Evolutionary conservation across 192 early-diverging fungal genomes (phyloP).

Genomic region (Rhizophlyctis rosea): DNA sequence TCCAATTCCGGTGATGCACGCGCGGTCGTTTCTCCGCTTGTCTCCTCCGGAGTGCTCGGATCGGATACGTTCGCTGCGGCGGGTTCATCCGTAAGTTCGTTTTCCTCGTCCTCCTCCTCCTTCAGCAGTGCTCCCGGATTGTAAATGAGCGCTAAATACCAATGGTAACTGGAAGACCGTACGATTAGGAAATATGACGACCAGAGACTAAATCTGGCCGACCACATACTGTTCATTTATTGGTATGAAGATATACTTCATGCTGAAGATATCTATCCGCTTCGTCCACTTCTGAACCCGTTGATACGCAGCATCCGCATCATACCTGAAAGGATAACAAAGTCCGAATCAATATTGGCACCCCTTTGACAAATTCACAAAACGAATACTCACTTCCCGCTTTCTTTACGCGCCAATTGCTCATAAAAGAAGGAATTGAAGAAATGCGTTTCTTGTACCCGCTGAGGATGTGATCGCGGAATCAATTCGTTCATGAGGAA

Average conservation of each 20-base stretch:
- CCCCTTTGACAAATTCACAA: no score
- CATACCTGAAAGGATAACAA: constrained; percentile 17
- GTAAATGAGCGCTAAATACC: constrained; percentile 81
- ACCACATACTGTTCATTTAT: constrained; percentile 76
- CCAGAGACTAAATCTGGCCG: neutral
- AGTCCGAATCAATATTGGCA: no score
- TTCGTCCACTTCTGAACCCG: constrained; percentile 77
- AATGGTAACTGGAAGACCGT: no score
- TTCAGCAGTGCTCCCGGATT: constrained; percentile 56
- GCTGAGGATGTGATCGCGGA: no score
- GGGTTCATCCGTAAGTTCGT: constrained; percentile 3
- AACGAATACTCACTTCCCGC: no score
- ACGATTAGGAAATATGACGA: no score
- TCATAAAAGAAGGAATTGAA: constrained; percentile 87
- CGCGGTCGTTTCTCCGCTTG: no score
- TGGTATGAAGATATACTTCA: constrained; percentile 76
- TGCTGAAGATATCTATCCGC: constrained; percentile 71
- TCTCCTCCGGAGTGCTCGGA: neutral
- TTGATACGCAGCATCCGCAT: constrained; percentile 50
- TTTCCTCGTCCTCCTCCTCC: constrained; percentile 22
- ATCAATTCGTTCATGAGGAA: constrained; percentile 13
- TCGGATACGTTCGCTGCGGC: neutral
- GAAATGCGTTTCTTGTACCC: constrained; percentile 63
- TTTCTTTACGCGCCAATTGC: constrained; percentile 45
- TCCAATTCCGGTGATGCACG: no score